A percentile compares a stretch with the other conserved stretches of the same genome.
Conservation (phyloP, 495 filamentous ascomycete species). For the Neurospora hispaniola region DNA sequence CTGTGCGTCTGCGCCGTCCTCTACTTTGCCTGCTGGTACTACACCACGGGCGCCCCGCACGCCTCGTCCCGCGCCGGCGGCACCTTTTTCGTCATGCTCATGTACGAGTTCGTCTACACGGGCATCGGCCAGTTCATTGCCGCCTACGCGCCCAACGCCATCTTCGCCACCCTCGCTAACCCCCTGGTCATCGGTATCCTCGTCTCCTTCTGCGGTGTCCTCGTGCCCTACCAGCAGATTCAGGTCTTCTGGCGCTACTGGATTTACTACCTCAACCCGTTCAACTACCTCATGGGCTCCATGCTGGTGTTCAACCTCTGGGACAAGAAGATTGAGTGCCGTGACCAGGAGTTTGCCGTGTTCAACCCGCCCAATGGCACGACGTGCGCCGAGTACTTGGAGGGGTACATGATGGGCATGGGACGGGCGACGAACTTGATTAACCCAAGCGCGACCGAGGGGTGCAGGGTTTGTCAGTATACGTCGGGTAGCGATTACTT, state of each 20-base stretch:
- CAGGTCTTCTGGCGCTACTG: conserved; percentile 35
- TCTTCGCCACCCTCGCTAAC: conserved; percentile 43
- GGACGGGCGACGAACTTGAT: conserved; percentile 24
- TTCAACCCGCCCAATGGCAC: conserved; percentile 17
- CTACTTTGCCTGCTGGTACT: conserved; percentile 53
- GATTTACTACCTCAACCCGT: conserved; percentile 46
- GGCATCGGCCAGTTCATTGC: conserved; percentile 36
- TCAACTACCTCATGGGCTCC: conserved; percentile 43
- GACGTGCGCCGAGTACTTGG: conserved; percentile 19
- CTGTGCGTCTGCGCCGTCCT: conserved; percentile 41
- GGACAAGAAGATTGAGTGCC: conserved; percentile 10
- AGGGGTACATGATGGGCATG: conserved; percentile 14
- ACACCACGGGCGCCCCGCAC: conserved; percentile 40
- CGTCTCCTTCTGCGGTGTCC: conserved; percentile 44
- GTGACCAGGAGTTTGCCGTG: conserved; percentile 10
- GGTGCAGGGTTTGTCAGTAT: conserved; percentile 56
- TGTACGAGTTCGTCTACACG: conserved; percentile 39
- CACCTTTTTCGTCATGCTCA: conserved; percentile 33
- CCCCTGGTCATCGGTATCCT: conserved; percentile 39
- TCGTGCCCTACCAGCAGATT: conserved; percentile 42
- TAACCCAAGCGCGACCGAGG: conserved; percentile 28
- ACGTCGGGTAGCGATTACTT: conserved; percentile 46
- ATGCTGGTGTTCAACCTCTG: conserved; percentile 18
- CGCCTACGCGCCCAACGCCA: conserved; percentile 41
- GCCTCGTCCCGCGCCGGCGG: conserved; percentile 32